Evolutionary conservation across 768 basidiomycete genomes (phyloP).

Genomic region (Russula brevipes): DNA sequence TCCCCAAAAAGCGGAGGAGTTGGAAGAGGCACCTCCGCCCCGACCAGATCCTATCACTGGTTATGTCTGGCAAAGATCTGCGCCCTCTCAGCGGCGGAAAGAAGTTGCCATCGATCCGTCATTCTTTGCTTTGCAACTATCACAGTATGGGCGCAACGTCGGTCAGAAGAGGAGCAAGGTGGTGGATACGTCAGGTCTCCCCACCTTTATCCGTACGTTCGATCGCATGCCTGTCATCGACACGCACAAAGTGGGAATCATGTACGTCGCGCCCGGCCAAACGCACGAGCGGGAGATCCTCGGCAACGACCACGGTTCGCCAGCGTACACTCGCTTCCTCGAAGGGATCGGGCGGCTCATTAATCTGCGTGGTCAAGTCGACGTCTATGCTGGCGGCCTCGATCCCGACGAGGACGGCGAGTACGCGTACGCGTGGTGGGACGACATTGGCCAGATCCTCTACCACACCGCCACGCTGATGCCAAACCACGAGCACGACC

Average conservation of each 20-base stretch:
- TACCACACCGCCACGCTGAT: constrained; percentile 98
- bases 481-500: constrained; percentile 71
- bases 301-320: constrained; percentile 86
- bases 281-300: constrained; percentile 80
- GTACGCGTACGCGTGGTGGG: constrained; percentile 99
- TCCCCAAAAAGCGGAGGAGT: constrained; percentile 14
- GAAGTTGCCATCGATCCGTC: constrained; percentile 80
- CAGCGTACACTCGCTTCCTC: constrained; percentile 90
- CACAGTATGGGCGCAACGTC: constrained; percentile 58
- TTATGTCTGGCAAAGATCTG: constrained; percentile 82
- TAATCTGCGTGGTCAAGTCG: constrained; percentile 81
- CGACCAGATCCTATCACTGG: constrained; percentile 72
- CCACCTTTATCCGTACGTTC: constrained; percentile 58
- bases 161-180: constrained; percentile 45
- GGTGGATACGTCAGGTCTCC: constrained; percentile 48
- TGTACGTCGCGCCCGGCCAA: constrained; percentile 95
- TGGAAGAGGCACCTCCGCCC: constrained; percentile 29
- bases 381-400: constrained; percentile 89
- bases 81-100: constrained; percentile 86
- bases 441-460: constrained; percentile 91
- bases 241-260: constrained; percentile 91
- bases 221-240: constrained; percentile 93
- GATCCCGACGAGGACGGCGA: constrained; percentile 91
- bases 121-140: constrained; percentile 81
- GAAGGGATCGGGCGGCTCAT: constrained; percentile 86